A percentile compares a stretch with the other conserved stretches of the same genome.
Evolutionary conservation across 2,329 filamentous ascomycete genomes (phyloP).

Genomic region (Alternaria dauci): DNA sequence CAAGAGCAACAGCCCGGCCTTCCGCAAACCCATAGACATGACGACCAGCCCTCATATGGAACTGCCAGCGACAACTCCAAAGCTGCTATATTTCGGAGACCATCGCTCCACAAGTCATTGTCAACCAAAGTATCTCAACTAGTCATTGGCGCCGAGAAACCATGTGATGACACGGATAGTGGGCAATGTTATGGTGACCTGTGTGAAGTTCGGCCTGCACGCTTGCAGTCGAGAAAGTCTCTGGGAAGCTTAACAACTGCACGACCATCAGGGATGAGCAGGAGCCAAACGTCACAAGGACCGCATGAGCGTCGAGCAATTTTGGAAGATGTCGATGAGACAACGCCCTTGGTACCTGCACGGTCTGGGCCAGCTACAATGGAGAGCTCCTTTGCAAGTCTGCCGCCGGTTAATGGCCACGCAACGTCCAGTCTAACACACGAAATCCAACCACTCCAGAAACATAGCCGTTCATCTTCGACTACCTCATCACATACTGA

Average conservation of each 20-base stretch:
- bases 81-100: constrained; percentile 34
- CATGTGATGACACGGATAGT: constrained; percentile 64
- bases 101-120: constrained; percentile 53
- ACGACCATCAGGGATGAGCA: constrained; percentile 30
- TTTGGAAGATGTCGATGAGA: constrained; percentile 42
- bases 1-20: constrained; percentile 30
- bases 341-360: constrained; percentile 30
- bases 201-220: constrained; percentile 47
- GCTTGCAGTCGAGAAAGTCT: constrained; percentile 31
- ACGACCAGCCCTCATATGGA: constrained; percentile 30
- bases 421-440: constrained; percentile 3
- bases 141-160: constrained; percentile 54
- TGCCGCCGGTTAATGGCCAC: constrained; percentile 23
- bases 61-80: constrained; percentile 23
- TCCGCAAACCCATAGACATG: constrained; percentile 19
- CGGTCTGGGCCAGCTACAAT: constrained; percentile 36
- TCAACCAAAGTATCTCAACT: constrained; percentile 59
- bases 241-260: constrained; percentile 23
- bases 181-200: constrained; percentile 69
- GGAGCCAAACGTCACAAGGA: constrained; percentile 34
- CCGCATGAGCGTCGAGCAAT: constrained; percentile 42
- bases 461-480: constrained; percentile 26
- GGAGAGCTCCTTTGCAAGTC: constrained; percentile 30
- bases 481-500: constrained; percentile 22
- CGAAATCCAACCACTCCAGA: constrained; percentile 14